Evolutionary conservation across 495 filamentous ascomycete species (phyloP), one percentile per base, ranked within the genome.

Genomic region (Chaetomidium leptoderma): DNA sequence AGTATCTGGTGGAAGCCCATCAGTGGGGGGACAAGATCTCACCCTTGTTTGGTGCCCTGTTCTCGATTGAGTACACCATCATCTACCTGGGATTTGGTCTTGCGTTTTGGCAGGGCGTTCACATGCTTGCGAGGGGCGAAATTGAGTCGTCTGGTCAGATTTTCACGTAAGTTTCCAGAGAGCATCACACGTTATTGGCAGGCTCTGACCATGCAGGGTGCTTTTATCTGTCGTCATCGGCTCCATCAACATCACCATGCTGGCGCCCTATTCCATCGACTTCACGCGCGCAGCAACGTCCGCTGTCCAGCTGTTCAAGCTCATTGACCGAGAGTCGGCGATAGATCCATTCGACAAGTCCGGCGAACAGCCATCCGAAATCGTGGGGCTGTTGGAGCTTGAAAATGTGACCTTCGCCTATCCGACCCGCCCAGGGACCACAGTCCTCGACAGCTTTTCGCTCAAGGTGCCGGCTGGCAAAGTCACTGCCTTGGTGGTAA

Each of bases 91-190:
- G 90, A 66, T 95, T 95, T 59, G 88, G 84, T 39, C 81, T 97
- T 21, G 85, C 90, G 21, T 97, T 96, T 72, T 97, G 92, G 92
- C 86, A 91, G 74, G 92, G 92, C 8, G 89, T 87, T 59, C 77
- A 81, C 49, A 95, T 85, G 71, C 66, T 95, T 7, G 84, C 89
- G 2, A 63, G 77, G 4, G 84, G 84, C 4, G 80, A 87, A 21
- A 76, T 88, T 33, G 65, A 70, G 0, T 85, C 59, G 55, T 66
- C 49, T 5, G 72, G 72, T 10, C 62, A 60, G 16, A 74, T 90
- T 32, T 69, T 96, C 40, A 96, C 88, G 47, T 57, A 26, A n/a
- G 55, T 43, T 21, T 9, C 10, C 9, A n/a, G n/a, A n/a, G n/a
- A 26, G 33, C 23, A n/a, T 27, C 16, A 6, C 35, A 8, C 23